Conservation (phyloP, 2,329 filamentous ascomycete species). For the Ceratocystis diversiconidia region DNA sequence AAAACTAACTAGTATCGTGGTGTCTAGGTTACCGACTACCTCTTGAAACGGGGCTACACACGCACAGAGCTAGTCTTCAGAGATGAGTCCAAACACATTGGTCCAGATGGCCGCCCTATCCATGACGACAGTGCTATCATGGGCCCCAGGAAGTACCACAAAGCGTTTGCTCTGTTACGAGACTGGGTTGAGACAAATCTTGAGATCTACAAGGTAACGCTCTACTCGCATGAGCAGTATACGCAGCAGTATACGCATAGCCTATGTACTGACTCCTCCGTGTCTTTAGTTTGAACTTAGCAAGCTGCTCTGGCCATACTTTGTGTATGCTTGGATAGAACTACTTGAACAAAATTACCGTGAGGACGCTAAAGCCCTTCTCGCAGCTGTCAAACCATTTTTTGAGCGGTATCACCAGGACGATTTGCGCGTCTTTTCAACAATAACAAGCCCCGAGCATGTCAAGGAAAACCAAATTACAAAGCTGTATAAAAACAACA, state of each 20-base stretch:
- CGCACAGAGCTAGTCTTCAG: conserved; percentile 85
- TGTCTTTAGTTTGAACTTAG: conserved; percentile 61
- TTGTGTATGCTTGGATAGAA: conserved; percentile 82
- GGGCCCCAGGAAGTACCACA: conserved; percentile 58
- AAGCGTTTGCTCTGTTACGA: conserved; percentile 58
- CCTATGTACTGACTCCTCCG: conserved; percentile 17
- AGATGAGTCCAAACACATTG: conserved; percentile 73
- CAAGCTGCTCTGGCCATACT: conserved; percentile 82
- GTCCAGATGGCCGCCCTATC: conserved; percentile 65
- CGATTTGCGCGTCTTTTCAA: conserved; percentile 61
- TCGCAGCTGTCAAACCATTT: conserved; percentile 48
- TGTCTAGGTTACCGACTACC: conserved; percentile 68
- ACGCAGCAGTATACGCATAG: not conserved
- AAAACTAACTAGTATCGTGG: not conserved
- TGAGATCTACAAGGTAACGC: conserved; percentile 73
- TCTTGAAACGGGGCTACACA: conserved; percentile 88
- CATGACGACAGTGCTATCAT: conserved; percentile 48
- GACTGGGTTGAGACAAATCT: conserved; percentile 84
- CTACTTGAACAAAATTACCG: conserved; percentile 58
- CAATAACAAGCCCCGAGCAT: conserved; percentile 64
- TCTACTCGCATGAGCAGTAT: not conserved
- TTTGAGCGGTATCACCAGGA: conserved; percentile 71
- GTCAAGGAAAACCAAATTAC: conserved; percentile 61
- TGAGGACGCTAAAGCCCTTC: conserved; percentile 59
- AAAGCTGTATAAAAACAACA: conserved; percentile 70